Evolutionary conservation across 2,329 filamentous ascomycete species (phyloP), one percentile per base, ranked within the genome.

Genomic region (Lachnellula hyalina): DNA sequence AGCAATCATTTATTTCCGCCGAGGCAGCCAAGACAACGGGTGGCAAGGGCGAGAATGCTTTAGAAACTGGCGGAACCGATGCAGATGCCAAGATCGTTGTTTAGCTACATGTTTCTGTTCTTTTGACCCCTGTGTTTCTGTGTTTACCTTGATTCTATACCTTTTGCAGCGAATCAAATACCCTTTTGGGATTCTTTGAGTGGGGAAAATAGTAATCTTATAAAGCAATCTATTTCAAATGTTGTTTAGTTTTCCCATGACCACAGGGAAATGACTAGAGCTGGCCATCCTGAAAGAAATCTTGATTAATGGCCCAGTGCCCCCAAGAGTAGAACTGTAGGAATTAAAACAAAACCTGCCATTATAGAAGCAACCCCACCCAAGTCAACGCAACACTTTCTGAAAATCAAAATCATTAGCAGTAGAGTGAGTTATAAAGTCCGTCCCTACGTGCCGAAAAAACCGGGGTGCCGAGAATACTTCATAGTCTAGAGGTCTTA

Each of bases 1-100:
- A 93, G 72, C 92, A 96, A 77, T 89, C 89, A 0, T 95, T 96
- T 73, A 80, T 83, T 68, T 79, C 81, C 25, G 79, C 81, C 0
- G 66, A 72, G 23, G 79, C 75, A 7, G 72, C 78, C 8, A 65
- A 59, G 55, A 67, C 64, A 1, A 61, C 44, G 25, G 66, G 66
- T 17, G 66, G 65, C 6, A 52, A 55, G 28, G 54, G 55, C n/a
- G 59, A 50, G 4, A 67, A 68, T 49, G 58, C 58, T 0, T 32
- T 38, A 9, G 49, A 54, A 21, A 62, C 59, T 15, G 63, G 66
- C 23, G 46, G 49, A 47, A 32, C 53, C 8, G 56, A 57, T 32
- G 49, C 47, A 12, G 64, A 62, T 52, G 64, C 65, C 7, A 67
- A 63, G 52, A 53, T 65, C 51, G 63, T 65, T n/a, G 57, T 66